phyloP scores from a whole-genome alignment of 441 rosid genomes.

The Gossypium gossypioides region DNA sequence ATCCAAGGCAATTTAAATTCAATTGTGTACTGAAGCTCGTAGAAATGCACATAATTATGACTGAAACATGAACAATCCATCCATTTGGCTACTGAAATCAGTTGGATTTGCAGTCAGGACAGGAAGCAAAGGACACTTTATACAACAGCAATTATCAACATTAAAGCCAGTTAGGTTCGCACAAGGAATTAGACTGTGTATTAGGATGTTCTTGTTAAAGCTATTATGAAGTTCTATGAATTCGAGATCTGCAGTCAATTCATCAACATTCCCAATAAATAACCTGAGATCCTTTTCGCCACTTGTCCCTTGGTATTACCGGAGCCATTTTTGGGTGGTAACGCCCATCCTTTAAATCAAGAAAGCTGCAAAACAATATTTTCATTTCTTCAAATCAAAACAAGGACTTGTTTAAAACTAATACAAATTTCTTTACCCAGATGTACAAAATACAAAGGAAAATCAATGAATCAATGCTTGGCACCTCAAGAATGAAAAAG shows the following conservation, averaged over 20 bases:
- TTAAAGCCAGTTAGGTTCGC: neutral
- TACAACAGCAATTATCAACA: too few species aligned
- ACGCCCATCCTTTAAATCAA: constrained; percentile 58
- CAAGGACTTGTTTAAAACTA: constrained; percentile 3
- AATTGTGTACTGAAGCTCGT: neutral
- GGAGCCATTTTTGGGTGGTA: constrained; percentile 71
- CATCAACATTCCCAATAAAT: neutral
- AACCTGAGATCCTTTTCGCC: constrained; percentile 98
- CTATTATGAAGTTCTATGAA: neutral
- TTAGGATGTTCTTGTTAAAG: constrained; percentile 2
- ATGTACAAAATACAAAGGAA: neutral
- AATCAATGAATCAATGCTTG: constrained; percentile 20
- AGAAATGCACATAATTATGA: neutral
- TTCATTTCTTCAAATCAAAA: neutral
- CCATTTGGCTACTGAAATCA: neutral
- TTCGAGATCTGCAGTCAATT: neutral
- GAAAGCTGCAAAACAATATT: constrained; percentile 43
- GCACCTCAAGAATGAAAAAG: constrained; percentile 39
- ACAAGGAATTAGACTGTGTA: neutral
- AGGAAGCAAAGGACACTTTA: neutral
- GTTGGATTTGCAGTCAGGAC: neutral
- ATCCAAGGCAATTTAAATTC: constrained; percentile 15
- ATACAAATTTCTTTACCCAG: neutral
- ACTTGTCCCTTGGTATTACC: constrained; percentile 43
- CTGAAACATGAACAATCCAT: neutral